A percentile compares a stretch with the other conserved stretches of the same genome.
These are phyloP conservation scores for Tetrapyrgos nigripes DNA, from an alignment of 1,284 basidiomycete genomes.

Conservation along the genomic window DNA sequence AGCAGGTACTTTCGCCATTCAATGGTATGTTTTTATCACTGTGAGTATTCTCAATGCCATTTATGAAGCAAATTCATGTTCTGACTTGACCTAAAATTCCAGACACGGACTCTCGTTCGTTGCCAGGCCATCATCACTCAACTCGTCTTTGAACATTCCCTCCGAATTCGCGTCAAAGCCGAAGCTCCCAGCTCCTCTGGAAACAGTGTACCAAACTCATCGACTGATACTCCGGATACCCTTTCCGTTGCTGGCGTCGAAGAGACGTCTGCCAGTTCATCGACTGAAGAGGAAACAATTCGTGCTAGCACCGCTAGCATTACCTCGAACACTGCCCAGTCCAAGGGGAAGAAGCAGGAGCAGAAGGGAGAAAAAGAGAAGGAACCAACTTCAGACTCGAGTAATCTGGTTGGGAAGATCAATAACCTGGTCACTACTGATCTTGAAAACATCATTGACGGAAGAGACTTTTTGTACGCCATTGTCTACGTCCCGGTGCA, in stretches of 20 bases:
- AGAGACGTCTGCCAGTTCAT: neutral
- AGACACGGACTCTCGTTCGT: conserved; percentile 25
- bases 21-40: conserved; percentile 44
- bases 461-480: conserved; percentile 44
- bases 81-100: neutral
- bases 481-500: conserved; percentile 52
- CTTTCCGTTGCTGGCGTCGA: conserved; percentile 10
- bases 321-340: conserved; percentile 4
- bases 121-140: conserved; percentile 59
- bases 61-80: neutral
- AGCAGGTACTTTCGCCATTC: conserved; percentile 41
- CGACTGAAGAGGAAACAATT: conserved; percentile 4
- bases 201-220: conserved; percentile 12
- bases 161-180: conserved; percentile 60
- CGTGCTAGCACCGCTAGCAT: conserved; percentile 15
- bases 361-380: conserved; percentile 4
- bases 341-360: conserved; percentile 3
- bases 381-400: conserved; percentile 8
- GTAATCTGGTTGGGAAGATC: conserved; percentile 24
- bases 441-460: conserved; percentile 49
- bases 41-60: conserved; percentile 24
- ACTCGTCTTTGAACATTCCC: conserved; percentile 63
- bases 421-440: conserved; percentile 31
- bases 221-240: conserved; percentile 15
- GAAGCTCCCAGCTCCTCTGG: conserved; percentile 29